Conservation (phyloP, 2,329 filamentous ascomycete genomes). For the Fulvia fulva region DNA sequence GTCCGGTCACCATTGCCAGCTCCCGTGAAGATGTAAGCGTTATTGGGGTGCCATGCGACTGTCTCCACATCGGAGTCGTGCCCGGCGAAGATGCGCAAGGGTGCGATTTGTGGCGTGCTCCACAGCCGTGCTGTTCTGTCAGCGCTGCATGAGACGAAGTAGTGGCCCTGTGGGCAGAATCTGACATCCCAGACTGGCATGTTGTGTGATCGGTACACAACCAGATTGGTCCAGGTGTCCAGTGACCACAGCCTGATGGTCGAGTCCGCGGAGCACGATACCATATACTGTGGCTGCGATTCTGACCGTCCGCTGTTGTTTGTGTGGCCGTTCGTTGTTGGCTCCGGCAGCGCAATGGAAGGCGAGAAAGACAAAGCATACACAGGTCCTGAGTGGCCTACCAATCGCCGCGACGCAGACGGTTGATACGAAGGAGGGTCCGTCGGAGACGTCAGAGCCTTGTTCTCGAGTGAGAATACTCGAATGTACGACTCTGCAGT, state of each 20-base stretch:
- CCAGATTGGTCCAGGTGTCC: conserved; percentile 86
- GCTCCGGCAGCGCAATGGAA: conserved; percentile 46
- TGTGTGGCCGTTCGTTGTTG: conserved; percentile 36
- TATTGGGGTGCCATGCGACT: conserved; percentile 92
- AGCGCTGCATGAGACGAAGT: conserved; percentile 82
- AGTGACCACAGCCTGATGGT: conserved; percentile 90
- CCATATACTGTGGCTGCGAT: conserved; percentile 66
- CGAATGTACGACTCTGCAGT: conserved; percentile 94
- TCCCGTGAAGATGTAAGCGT: conserved; percentile 86
- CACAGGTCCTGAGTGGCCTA: conserved; percentile 86
- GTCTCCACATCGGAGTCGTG: conserved; percentile 92
- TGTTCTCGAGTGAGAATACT: conserved; percentile 86
- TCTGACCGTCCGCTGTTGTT: conserved; percentile 38
- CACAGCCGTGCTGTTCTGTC: conserved; percentile 89
- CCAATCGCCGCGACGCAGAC: conserved; percentile 67
- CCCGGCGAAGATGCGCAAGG: conserved; percentile 81
- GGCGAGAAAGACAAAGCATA: conserved; percentile 89
- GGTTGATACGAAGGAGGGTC: conserved; percentile 55
- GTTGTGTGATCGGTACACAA: conserved; percentile 89
- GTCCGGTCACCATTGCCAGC: conserved; percentile 75
- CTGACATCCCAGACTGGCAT: conserved; percentile 82
- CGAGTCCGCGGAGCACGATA: conserved; percentile 83
- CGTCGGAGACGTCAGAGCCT: conserved; percentile 67
- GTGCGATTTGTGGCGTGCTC: conserved; percentile 88
- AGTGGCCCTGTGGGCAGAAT: conserved; percentile 92